Conservation (phyloP, 495 filamentous ascomycete genomes). For the Rhypophila decipiens region DNA sequence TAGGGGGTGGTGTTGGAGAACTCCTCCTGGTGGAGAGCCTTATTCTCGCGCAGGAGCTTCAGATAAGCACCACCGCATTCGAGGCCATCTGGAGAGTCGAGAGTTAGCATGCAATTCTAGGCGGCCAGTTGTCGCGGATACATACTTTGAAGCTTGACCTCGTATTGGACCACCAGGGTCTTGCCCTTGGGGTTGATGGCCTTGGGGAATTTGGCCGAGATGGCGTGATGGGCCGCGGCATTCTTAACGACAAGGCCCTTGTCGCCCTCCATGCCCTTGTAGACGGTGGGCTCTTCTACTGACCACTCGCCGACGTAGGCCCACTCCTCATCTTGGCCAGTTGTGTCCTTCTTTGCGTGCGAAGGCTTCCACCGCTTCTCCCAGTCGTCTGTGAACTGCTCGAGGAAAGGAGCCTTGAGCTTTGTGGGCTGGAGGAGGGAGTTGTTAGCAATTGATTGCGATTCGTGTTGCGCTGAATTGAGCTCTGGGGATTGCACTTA, state of each 20-base stretch:
- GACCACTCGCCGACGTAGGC: constrained; percentile 95
- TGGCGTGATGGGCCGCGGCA: constrained; percentile 93
- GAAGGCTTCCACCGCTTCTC: constrained; percentile 85
- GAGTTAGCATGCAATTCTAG: not conserved
- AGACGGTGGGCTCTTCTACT: constrained; percentile 88
- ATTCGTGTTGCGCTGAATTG: not conserved
- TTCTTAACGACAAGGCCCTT: constrained; percentile 98
- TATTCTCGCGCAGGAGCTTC: constrained; percentile 98
- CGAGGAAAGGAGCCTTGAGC: constrained; percentile 89
- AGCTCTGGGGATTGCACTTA: constrained; percentile 41
- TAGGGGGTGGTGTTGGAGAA: constrained; percentile 97
- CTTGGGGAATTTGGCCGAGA: constrained; percentile 97
- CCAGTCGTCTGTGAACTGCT: constrained; percentile 98
- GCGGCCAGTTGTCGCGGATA: constrained; percentile 17
- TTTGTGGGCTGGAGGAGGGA: constrained; percentile 61
- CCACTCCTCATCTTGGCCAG: constrained; percentile 84
- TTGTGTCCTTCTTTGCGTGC: constrained; percentile 86
- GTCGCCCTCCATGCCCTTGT: constrained; percentile 93
- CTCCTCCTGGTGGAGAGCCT: constrained; percentile 91
- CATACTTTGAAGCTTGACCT: constrained; percentile 98
- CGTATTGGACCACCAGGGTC: constrained; percentile 95
- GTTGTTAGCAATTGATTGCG: constrained; percentile 23
- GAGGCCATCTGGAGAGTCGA: constrained; percentile 61
- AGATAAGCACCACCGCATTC: constrained; percentile 99
- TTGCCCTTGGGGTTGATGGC: constrained; percentile 96